Conservation (phyloP, 2,329 filamentous ascomycete species). For the Dactylonectria estremocensis region DNA sequence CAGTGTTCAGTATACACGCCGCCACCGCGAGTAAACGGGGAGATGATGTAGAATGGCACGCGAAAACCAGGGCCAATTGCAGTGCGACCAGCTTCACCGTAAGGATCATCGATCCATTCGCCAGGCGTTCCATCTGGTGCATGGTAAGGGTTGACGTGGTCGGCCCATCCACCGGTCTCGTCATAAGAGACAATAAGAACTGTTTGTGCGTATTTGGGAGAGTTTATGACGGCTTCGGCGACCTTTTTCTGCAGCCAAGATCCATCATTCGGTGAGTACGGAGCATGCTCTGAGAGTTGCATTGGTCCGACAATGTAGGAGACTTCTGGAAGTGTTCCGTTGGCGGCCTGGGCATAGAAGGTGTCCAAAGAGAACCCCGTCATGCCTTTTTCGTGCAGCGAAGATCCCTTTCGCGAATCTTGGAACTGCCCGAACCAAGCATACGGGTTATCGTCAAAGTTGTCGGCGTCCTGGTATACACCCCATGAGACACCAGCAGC, state of each 20-base stretch:
- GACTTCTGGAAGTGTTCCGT: slow-evolving; percentile 66
- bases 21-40: slow-evolving; percentile 68
- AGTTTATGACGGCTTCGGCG: slow-evolving; percentile 64
- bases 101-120: slow-evolving; percentile 65
- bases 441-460: slow-evolving; percentile 69
- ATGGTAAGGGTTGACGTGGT: slow-evolving; percentile 68
- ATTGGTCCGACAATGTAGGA: slow-evolving; percentile 66
- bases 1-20: slow-evolving; percentile 68
- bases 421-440: slow-evolving; percentile 70
- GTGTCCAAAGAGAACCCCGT: slow-evolving; percentile 62
- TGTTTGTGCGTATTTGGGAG: slow-evolving; percentile 64
- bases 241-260: slow-evolving; percentile 69
- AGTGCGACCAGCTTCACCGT: slow-evolving; percentile 57
- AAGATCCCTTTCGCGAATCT: slow-evolving; percentile 57
- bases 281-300: slow-evolving; percentile 68
- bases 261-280: slow-evolving; percentile 67
- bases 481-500: slow-evolving; percentile 65
- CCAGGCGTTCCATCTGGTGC: slow-evolving; percentile 64
- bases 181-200: slow-evolving; percentile 61
- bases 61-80: slow-evolving; percentile 59
- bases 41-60: slow-evolving; percentile 69
- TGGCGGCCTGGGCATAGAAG: slow-evolving; percentile 65
- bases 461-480: slow-evolving; percentile 65
- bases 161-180: slow-evolving; percentile 69
- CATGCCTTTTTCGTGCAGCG: slow-evolving; percentile 63